Evolutionary conservation across 2,329 filamentous ascomycete genomes (phyloP).

Genomic region (Thelonectria rubi): DNA sequence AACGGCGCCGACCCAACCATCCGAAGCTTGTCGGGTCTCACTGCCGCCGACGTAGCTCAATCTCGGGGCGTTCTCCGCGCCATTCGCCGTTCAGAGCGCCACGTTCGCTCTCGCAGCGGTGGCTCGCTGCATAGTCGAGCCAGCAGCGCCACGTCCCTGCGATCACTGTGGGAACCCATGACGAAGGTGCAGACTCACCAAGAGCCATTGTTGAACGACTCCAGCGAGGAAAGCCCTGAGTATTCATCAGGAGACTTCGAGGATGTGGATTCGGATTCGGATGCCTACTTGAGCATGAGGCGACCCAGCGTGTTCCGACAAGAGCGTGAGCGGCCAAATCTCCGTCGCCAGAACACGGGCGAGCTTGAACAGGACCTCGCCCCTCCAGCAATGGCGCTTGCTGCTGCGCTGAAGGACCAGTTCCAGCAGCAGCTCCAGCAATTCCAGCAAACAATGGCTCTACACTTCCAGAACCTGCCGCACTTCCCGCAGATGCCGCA

Average conservation of each 20-base stretch:
- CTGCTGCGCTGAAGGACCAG: slow-evolving; percentile 78
- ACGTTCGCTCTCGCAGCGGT: slow-evolving; percentile 73
- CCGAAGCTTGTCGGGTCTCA: slow-evolving; percentile 74
- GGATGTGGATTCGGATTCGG: slow-evolving; percentile 52
- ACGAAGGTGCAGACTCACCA: slow-evolving; percentile 46
- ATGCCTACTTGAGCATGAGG: slow-evolving; percentile 49
- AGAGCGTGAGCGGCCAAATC: slow-evolving; percentile 47
- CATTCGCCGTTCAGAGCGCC: slow-evolving; percentile 68
- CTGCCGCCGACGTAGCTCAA: slow-evolving; percentile 74
- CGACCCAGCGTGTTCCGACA: slow-evolving; percentile 42
- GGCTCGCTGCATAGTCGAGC: slow-evolving; percentile 67
- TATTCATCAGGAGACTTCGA: slow-evolving; percentile 57
- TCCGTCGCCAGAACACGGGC: slow-evolving; percentile 52
- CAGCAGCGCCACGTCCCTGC: slow-evolving; percentile 73
- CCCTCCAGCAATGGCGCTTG: slow-evolving; percentile 68
- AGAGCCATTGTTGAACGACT: slow-evolving; percentile 52
- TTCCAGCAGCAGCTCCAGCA: slow-evolving; percentile 78
- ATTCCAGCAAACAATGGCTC: slow-evolving; percentile 75
- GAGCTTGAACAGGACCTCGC: slow-evolving; percentile 49
- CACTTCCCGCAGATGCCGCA: slow-evolving; percentile 51
- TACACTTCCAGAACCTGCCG: slow-evolving; percentile 68
- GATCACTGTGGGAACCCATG: slow-evolving; percentile 71
- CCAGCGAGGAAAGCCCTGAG: slow-evolving; percentile 54
- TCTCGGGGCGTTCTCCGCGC: slow-evolving; percentile 71
- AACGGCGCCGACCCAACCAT: slow-evolving; percentile 77